Conservation (phyloP, 495 filamentous ascomycete species). For the Thermochaetoides thermophila region DNA sequence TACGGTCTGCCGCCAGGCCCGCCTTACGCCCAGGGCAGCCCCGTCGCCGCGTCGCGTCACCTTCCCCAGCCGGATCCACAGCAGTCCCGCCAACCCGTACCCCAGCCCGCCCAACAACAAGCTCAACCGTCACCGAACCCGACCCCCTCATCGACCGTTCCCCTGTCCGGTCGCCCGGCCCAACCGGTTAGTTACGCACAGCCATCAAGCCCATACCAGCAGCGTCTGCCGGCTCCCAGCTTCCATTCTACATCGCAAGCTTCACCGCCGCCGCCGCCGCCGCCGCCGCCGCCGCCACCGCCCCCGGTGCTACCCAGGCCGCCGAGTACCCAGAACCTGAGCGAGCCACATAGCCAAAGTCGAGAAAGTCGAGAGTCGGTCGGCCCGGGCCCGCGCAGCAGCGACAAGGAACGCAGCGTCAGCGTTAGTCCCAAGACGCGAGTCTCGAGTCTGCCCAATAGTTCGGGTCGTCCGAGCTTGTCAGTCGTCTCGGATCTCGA, state of each 20-base stretch:
- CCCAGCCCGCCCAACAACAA: no score
- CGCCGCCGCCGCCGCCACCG: slow-evolving; percentile 26
- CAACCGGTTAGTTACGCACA: slow-evolving; percentile 14
- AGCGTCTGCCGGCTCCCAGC: slow-evolving; percentile 26
- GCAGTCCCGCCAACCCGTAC: no score
- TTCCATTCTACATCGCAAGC: slow-evolving; percentile 18
- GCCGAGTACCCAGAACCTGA: slow-evolving; percentile 29
- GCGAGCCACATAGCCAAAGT: slow-evolving; percentile 15
- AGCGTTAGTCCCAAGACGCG: slow-evolving; percentile 53
- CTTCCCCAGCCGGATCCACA: slow-evolving; percentile 30
- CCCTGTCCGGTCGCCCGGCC: slow-evolving; percentile 26
- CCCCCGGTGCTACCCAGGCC: slow-evolving; percentile 31
- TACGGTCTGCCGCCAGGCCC: no score
- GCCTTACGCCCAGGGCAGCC: slow-evolving; percentile 38
- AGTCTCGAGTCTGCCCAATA: slow-evolving; percentile 36
- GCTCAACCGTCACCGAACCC: slow-evolving; percentile 39
- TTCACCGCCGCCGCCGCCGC: slow-evolving; percentile 25
- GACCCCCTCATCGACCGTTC: slow-evolving; percentile 40
- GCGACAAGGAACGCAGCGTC: slow-evolving; percentile 39
- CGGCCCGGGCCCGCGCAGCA: slow-evolving; percentile 33
- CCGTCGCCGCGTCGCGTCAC: slow-evolving; percentile 29
- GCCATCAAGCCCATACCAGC: slow-evolving; percentile 39
- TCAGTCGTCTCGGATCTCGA: slow-evolving; percentile 28
- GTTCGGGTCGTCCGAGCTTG: slow-evolving; percentile 24
- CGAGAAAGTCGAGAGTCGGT: slow-evolving; percentile 16